Percentiles rank a stretch among this genome's conserved stretches.
Evolutionary conservation across 139 green algal species (phyloP).

Genomic region (Tetraselmis striata): DNA sequence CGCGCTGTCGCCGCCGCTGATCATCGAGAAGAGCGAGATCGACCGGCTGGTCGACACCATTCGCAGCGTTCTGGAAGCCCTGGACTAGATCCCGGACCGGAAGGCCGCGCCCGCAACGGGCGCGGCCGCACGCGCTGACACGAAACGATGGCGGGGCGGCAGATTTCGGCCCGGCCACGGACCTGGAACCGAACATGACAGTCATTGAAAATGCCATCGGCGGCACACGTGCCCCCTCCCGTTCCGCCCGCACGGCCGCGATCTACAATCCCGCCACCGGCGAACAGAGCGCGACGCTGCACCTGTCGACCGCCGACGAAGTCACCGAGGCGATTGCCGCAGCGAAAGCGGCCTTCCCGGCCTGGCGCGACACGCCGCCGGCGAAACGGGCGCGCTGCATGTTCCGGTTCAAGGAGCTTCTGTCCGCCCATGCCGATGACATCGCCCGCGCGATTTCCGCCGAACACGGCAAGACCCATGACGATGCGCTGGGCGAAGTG

Average conservation of each 20-base stretch:
- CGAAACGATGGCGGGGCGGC: too few relatives aligned
- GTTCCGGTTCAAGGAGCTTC: slow-evolving; percentile 86
- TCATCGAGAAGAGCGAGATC: slow-evolving; percentile 26
- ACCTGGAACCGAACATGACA: too few relatives aligned
- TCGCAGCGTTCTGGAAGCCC: neutral
- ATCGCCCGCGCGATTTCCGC: neutral
- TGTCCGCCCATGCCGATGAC: too few relatives aligned
- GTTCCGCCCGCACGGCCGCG: too few relatives aligned
- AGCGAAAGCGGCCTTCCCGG: slow-evolving; percentile 72
- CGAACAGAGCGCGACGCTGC: too few relatives aligned
- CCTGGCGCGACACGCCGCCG: slow-evolving; percentile 73
- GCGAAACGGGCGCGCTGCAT: slow-evolving; percentile 73
- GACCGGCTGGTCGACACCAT: slow-evolving; percentile 3
- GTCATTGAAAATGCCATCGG: too few relatives aligned
- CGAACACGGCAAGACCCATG: slow-evolving; percentile 11
- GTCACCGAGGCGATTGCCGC: slow-evolving; percentile 79
- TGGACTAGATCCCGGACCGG: too few relatives aligned
- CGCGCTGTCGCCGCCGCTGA: slow-evolving; percentile 25
- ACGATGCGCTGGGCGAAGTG: slow-evolving; percentile 9
- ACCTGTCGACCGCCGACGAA: slow-evolving; percentile 66
- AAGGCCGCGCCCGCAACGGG: too few relatives aligned
- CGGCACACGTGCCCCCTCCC: too few relatives aligned
- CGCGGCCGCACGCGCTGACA: too few relatives aligned
- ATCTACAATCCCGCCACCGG: too few relatives aligned
- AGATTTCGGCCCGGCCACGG: too few relatives aligned